Evolutionary conservation across 345 rosid genomes (phyloP), one percentile per base, ranked within the genome.

Genomic region (Hevea brasiliensis): DNA sequence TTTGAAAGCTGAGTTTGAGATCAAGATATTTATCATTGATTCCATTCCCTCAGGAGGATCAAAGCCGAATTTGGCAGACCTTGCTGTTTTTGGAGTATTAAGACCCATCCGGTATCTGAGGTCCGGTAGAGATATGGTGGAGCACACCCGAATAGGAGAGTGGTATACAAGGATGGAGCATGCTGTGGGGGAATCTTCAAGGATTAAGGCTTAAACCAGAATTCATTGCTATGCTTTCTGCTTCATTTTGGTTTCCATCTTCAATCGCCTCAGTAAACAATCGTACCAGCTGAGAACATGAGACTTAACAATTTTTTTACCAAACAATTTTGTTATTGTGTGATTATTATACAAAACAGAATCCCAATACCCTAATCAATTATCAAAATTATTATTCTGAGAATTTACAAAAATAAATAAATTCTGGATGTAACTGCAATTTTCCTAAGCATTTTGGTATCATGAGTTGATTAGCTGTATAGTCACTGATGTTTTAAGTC

Each of bases 41-140:
- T 67, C 23, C 48, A 7, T 17, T 66, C 26, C 6, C 10, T 1
- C 90, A 94, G 98, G 98, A 75, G 97, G 92, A 4, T 73, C 87
- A 4, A 81, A 85, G 79, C 98, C 98, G 29, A 94, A 94, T 86
- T 72, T 92, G 80, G 98, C 97, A 6, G 98, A 94, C 82, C 97
- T 94, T 1, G 88, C 98, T 23, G 98, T 88, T 8, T 94, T 87
- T 54, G 98, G 98, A 54, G 98, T 94, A 21, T 77, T 94, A 85
- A 92, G 98, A 82, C 98, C 98, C 3, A 90, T 92, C 65, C 90
- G 96, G 20, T 77, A 89, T 76, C 89, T 94, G 20, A 74, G 81
- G 66, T 89, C 97, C 1, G 97, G 98, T 26, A 84, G 81, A 68
- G 98, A 94, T 80, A 92, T 92, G 98, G 97, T 90, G 76, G 89